phyloP scores from a whole-genome alignment of 2,329 filamentous ascomycete genomes.

The Chaetomium sp. region DNA sequence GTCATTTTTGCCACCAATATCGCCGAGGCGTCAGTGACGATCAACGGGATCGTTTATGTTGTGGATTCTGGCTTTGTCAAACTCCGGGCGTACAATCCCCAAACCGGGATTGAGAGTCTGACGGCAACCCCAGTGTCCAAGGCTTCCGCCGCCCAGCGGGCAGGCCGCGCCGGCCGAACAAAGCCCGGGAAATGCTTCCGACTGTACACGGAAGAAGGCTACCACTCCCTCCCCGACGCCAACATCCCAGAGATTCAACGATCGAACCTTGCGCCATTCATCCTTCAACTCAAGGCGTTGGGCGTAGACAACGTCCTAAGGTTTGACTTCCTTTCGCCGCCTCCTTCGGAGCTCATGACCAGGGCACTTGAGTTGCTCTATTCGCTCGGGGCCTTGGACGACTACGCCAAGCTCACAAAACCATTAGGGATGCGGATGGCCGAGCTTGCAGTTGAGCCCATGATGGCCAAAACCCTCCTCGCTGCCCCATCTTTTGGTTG shows the following conservation, averaged over 20 bases:
- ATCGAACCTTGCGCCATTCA: conserved; percentile 78
- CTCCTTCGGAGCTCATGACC: conserved; percentile 76
- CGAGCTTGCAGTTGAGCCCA: conserved; percentile 85
- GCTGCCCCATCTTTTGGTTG: conserved; percentile 69
- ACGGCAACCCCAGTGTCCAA: conserved; percentile 78
- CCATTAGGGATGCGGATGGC: conserved; percentile 89
- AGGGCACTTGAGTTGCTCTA: conserved; percentile 84
- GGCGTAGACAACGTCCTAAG: conserved; percentile 91
- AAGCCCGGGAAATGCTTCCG: conserved; percentile 90
- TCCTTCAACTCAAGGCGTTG: conserved; percentile 88
- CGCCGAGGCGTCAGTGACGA: conserved; percentile 91
- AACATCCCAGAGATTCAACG: conserved; percentile 89
- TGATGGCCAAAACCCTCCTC: conserved; percentile 87
- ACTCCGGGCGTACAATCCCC: conserved; percentile 75
- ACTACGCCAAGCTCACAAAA: conserved; percentile 82
- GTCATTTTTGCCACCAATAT: conserved; percentile 94
- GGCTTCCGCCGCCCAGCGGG: conserved; percentile 85
- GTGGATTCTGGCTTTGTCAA: conserved; percentile 90
- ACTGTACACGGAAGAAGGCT: conserved; percentile 76
- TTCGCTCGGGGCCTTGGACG: conserved; percentile 78
- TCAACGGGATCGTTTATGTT: conserved; percentile 86
- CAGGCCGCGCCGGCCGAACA: conserved; percentile 83
- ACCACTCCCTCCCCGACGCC: conserved; percentile 57
- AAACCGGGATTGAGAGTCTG: conserved; percentile 79
- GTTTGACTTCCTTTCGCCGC: conserved; percentile 82